phyloP scores from a whole-genome alignment of 306 rosid species.

The Castanea mollissima region DNA sequence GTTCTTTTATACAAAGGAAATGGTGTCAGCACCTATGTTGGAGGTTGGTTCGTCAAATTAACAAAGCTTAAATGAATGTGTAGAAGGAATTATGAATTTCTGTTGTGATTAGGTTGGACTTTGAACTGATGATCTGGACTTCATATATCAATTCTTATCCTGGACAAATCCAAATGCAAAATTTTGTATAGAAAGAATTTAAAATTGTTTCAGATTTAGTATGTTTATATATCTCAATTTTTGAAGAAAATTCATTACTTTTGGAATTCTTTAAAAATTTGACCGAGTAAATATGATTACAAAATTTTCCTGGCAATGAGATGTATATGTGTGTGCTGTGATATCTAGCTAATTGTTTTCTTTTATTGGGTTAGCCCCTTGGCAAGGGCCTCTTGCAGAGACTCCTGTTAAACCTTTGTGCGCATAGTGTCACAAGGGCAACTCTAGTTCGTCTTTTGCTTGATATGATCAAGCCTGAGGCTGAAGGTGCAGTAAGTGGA shows the following conservation, averaged over 20 bases:
- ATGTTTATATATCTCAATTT: neutral
- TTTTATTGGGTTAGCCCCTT: slow-evolving; percentile 70
- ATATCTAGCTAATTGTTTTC: slow-evolving; percentile 15
- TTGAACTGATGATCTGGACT: neutral
- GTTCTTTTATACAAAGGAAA: neutral
- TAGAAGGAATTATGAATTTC: neutral
- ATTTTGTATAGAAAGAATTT: neutral
- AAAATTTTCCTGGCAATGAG: neutral
- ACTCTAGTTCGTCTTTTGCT: slow-evolving; percentile 69
- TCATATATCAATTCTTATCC: neutral
- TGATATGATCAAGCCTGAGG: slow-evolving; percentile 82
- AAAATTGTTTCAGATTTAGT: neutral
- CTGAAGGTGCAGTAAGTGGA: slow-evolving; percentile 63
- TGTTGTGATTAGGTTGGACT: neutral
- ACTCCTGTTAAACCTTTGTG: slow-evolving; percentile 86
- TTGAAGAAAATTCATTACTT: neutral
- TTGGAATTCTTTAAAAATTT: neutral
- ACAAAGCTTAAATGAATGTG: neutral
- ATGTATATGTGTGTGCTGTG: slow-evolving; percentile 17
- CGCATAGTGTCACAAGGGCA: slow-evolving; percentile 82
- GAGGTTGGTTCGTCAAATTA: neutral
- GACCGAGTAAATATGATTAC: neutral
- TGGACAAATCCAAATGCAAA: neutral
- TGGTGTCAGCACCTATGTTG: neutral
- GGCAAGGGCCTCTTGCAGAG: slow-evolving; percentile 98